phyloP scores from a whole-genome alignment of 495 filamentous ascomycete genomes.

The Lineolata rhizophorae region DNA sequence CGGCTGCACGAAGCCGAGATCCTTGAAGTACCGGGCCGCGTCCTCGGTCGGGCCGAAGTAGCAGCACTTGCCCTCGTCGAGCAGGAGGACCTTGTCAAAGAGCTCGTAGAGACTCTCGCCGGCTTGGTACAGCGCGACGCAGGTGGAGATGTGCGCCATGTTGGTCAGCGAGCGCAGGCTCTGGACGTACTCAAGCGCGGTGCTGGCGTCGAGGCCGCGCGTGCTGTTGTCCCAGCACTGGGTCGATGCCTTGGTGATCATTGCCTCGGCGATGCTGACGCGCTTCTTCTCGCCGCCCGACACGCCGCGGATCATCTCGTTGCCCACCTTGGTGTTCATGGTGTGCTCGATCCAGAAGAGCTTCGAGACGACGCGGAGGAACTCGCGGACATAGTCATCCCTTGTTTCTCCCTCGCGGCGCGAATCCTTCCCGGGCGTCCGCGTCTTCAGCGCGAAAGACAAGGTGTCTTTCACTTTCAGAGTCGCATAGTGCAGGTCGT shows the following conservation, averaged over 20 bases:
- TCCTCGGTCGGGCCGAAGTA: conserved; percentile 38
- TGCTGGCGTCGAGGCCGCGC: conserved; percentile 42
- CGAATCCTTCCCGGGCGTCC: conserved; percentile 42
- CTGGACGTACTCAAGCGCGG: conserved; percentile 43
- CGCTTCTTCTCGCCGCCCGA: conserved; percentile 57
- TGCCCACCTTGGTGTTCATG: conserved; percentile 43
- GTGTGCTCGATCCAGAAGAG: conserved; percentile 62
- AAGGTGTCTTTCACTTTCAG: conserved; percentile 49
- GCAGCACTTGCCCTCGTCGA: conserved; percentile 41
- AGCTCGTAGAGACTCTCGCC: conserved; percentile 44
- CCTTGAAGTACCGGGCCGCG: conserved; percentile 39
- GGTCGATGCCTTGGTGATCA: conserved; percentile 40
- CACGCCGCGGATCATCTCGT: conserved; percentile 42
- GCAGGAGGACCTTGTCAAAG: conserved; percentile 49
- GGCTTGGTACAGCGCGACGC: conserved; percentile 51
- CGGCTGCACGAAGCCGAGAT: conserved; percentile 37
- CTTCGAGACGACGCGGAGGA: conserved; percentile 47
- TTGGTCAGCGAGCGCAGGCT: conserved; percentile 39
- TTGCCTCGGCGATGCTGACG: conserved; percentile 45
- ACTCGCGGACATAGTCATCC: conserved; percentile 39
- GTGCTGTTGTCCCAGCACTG: conserved; percentile 55
- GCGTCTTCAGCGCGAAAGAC: conserved; percentile 43
- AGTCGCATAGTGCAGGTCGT: conserved; percentile 57
- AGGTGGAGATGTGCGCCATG: conserved; percentile 34
- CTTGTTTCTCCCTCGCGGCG: conserved; percentile 37